Evolutionary conservation across 495 filamentous ascomycete species (phyloP).

Genomic region (Aspergillus egyptiacus): DNA sequence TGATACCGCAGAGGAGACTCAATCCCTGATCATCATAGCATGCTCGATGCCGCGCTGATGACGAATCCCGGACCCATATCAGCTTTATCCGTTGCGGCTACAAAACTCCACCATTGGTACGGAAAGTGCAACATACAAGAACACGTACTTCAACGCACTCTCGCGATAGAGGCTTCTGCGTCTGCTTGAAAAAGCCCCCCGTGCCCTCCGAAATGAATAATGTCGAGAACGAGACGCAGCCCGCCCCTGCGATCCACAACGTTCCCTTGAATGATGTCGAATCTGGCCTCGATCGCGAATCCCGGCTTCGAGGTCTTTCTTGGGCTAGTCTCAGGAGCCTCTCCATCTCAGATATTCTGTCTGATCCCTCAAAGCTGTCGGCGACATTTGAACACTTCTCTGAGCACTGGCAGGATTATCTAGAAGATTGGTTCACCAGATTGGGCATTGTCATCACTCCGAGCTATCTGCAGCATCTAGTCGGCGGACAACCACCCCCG

Average conservation of each 20-base stretch:
- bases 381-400: slow-evolving; percentile 18
- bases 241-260: slow-evolving; percentile 23
- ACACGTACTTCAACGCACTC: background rate
- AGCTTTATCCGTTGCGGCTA: slow-evolving; percentile 1
- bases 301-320: slow-evolving; percentile 2
- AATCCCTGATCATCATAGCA: background rate
- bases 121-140: background rate
- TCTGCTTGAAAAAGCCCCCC: background rate
- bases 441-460: slow-evolving; percentile 34
- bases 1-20: background rate
- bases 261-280: slow-evolving; percentile 33
- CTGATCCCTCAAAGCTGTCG: slow-evolving; percentile 20
- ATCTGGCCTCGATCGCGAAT: slow-evolving; percentile 12
- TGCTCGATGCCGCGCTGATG: slow-evolving; percentile 6
- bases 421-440: slow-evolving; percentile 25
- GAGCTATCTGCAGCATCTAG: slow-evolving; percentile 36
- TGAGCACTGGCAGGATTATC: slow-evolving; percentile 27
- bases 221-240: slow-evolving; percentile 11
- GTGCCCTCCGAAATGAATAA: slow-evolving; percentile 11
- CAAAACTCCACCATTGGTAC: background rate
- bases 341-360: slow-evolving; percentile 26
- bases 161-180: slow-evolving; percentile 2
- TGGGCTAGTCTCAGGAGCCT: slow-evolving; percentile 14
- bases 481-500: slow-evolving; percentile 30
- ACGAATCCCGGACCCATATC: slow-evolving; percentile 6